A percentile compares a stretch with the other conserved stretches of the same genome.
phyloP scores from a whole-genome alignment of 495 filamentous ascomycete species.

The Thozetella sp. region DNA sequence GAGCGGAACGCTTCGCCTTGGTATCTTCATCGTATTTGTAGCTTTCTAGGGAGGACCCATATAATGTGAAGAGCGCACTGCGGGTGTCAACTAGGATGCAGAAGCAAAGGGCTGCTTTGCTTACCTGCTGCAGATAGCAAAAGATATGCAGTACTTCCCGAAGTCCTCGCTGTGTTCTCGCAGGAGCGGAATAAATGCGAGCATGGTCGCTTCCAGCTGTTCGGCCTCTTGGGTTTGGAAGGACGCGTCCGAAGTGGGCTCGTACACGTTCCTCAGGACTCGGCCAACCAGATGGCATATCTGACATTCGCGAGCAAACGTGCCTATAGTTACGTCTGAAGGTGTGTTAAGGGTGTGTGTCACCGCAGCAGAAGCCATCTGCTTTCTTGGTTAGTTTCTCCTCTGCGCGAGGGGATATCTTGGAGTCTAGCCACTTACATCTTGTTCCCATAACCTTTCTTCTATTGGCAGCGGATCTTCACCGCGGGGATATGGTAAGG shows the following conservation, averaged over 20 bases:
- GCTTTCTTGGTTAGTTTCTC: background rate
- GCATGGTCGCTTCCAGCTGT: slow-evolving; percentile 10
- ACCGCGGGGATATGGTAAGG: background rate
- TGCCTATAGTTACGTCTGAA: background rate
- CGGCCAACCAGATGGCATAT: slow-evolving; percentile 8
- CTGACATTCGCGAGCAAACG: slow-evolving; percentile 13
- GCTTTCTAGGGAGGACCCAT: background rate
- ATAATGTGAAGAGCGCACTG: background rate
- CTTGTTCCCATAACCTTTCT: background rate
- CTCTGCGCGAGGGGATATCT: background rate
- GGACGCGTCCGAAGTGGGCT: slow-evolving; percentile 5
- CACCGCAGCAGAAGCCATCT: background rate
- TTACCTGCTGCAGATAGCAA: background rate
- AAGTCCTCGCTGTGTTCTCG: background rate
- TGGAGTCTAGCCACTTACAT: background rate
- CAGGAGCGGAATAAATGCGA: slow-evolving; percentile 10
- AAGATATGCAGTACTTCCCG: background rate
- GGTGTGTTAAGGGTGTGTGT: slow-evolving; percentile 3
- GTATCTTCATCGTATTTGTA: background rate
- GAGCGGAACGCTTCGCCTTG: background rate
- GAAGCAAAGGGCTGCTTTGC: background rate
- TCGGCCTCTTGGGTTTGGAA: slow-evolving; percentile 10
- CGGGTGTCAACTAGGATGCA: background rate
- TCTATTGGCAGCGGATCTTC: background rate
- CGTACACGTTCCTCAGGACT: slow-evolving; percentile 9